A percentile compares a stretch with the other conserved stretches of the same genome.
These are phyloP conservation scores for Ormosia semicastrata DNA, from an alignment of 306 rosid species.

Conservation along the genomic window DNA sequence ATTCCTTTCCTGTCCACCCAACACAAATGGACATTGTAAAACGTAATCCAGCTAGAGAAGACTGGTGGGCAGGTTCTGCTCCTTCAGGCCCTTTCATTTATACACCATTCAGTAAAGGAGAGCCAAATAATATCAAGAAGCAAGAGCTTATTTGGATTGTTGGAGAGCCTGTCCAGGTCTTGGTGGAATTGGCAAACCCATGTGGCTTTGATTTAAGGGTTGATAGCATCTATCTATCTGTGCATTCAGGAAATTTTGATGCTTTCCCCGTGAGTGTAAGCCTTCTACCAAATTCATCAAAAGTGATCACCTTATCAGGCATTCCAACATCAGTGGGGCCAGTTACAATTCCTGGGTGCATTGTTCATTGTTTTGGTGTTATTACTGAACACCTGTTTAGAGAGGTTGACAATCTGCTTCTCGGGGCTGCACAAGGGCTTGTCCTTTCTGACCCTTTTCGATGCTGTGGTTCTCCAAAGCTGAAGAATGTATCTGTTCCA, in stretches of 20 bases:
- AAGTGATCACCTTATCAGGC: slow-evolving; percentile 87
- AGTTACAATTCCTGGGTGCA: slow-evolving; percentile 87
- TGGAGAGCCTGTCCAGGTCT: slow-evolving; percentile 91
- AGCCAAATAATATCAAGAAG: slow-evolving; percentile 63
- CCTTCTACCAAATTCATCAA: slow-evolving; percentile 91
- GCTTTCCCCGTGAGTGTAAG: slow-evolving; percentile 82
- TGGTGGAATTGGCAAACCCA: slow-evolving; percentile 96
- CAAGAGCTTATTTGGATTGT: slow-evolving; percentile 86
- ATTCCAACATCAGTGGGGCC: slow-evolving; percentile 86
- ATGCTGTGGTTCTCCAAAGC: slow-evolving; percentile 88
- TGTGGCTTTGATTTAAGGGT: slow-evolving; percentile 96
- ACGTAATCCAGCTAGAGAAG: slow-evolving; percentile 86
- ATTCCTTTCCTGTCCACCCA: slow-evolving; percentile 85
- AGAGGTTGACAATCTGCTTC: slow-evolving; percentile 97
- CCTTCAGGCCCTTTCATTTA: slow-evolving; percentile 97
- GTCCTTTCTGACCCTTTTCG: slow-evolving; percentile 98
- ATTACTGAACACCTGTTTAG: slow-evolving; percentile 92
- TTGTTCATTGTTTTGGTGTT: slow-evolving; percentile 95
- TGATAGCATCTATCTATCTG: slow-evolving; percentile 91
- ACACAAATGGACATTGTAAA: slow-evolving; percentile 88
- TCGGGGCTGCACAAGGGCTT: slow-evolving; percentile 94
- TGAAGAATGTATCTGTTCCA: slow-evolving; percentile 77
- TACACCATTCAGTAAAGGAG: slow-evolving; percentile 97
- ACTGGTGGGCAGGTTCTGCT: slow-evolving; percentile 97
- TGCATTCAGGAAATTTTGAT: slow-evolving; percentile 88